Conservation (phyloP, 108 stramenopile species). For the Nitzschia sp. region DNA sequence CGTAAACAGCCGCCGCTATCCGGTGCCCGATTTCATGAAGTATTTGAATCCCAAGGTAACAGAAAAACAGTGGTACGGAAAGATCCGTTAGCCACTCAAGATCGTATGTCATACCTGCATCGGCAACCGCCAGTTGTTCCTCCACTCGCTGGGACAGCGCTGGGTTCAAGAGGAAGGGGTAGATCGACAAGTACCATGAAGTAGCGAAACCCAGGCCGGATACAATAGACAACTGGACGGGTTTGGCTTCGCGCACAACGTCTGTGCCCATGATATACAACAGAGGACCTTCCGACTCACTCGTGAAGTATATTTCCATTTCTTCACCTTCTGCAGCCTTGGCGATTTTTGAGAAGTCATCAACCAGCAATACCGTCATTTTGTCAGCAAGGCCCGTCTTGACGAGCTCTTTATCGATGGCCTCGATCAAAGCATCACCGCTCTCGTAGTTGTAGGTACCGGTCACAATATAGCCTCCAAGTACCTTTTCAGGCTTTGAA, state of each 20-base stretch:
- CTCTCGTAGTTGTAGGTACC: constrained; percentile 58
- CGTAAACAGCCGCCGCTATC: constrained; percentile 51
- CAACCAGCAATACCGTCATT: constrained; percentile 52
- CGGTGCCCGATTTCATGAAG: constrained; percentile 69
- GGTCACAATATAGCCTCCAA: constrained; percentile 63
- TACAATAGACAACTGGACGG: constrained; percentile 42
- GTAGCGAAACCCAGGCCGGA: constrained; percentile 67
- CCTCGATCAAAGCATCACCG: constrained; percentile 62
- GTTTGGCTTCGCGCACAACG: constrained; percentile 53
- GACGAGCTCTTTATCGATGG: constrained; percentile 60
- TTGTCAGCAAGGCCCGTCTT: constrained; percentile 55
- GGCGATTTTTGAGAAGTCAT: constrained; percentile 53
- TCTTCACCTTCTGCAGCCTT: constrained; percentile 14
- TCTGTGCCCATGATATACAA: constrained; percentile 68
- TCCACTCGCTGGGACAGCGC: constrained; percentile 57
- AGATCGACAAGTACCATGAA: constrained; percentile 78
- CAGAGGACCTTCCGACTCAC: constrained; percentile 51
- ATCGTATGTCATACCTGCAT: constrained; percentile 71
- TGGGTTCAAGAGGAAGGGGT: constrained; percentile 79
- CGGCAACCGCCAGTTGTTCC: constrained; percentile 66
- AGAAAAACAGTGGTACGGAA: constrained; percentile 68
- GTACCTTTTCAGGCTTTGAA: constrained; percentile 54
- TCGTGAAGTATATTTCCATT: constrained; percentile 23
- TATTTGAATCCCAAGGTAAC: constrained; percentile 64
- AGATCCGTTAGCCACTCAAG: constrained; percentile 72